Conservation (phyloP, 208 protist genomes). For the Trypanosoma rangeli region DNA sequence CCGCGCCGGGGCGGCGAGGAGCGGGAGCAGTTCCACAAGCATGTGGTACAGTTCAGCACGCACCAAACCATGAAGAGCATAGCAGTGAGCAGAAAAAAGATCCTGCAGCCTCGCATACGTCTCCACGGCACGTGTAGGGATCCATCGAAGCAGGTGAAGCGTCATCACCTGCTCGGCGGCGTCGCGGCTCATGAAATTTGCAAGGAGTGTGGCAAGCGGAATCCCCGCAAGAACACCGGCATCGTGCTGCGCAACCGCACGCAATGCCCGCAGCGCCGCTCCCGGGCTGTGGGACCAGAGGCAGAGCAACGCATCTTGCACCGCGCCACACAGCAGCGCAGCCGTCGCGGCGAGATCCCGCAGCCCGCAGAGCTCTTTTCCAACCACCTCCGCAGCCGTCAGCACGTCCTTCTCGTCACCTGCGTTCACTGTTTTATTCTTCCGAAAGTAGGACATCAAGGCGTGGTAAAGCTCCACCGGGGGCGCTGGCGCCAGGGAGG, state of each 20-base stretch:
- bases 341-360: not conserved
- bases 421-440: not conserved
- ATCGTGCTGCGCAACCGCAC: constrained; percentile 20
- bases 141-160: not conserved
- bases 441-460: not conserved
- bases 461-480: not conserved
- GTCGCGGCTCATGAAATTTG: constrained; percentile 18
- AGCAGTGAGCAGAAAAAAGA: constrained; percentile 30
- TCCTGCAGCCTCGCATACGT: constrained; percentile 21
- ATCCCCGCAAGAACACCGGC: constrained; percentile 10
- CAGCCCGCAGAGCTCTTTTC: not conserved
- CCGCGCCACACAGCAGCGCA: not conserved
- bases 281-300: not conserved
- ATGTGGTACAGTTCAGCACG: constrained; percentile 27
- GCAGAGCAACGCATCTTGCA: not conserved
- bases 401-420: not conserved
- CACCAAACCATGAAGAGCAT: constrained; percentile 6
- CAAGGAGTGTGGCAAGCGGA: constrained; percentile 23
- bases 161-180: constrained; percentile 18
- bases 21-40: constrained; percentile 14
- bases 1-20: constrained; percentile 3
- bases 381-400: not conserved
- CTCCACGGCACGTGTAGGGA: not conserved
- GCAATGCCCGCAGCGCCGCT: constrained; percentile 20
- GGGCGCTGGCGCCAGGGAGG: constrained; percentile 9